Base-by-base conservation (phyloP, 2,329 filamentous ascomycete species). In the Bipolaris gigantea region DNA sequence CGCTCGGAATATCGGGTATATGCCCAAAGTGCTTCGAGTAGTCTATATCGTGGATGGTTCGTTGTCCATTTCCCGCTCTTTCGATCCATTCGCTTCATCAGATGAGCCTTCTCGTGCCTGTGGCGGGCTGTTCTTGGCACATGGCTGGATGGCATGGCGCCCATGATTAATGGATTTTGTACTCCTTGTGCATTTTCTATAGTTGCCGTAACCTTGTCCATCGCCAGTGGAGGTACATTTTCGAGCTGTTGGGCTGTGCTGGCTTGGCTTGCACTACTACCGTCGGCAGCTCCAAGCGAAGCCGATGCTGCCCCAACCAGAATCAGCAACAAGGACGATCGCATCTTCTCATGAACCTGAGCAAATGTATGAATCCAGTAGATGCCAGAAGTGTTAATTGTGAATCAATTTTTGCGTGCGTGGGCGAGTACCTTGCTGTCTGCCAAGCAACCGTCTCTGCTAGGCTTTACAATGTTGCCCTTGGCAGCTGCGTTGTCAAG, bases 341-440 rank as follows among this genome's bases (percentile, higher is more conserved):
- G 44, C 32, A 41, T 43, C 2, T 11, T 48, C n/a, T n/a, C 30
- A 25, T 41, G 9, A 7, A 32, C 16, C 4, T 4, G 5, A 23
- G 23, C 34, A 11, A 8, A 15, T 2, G 5, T 16, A 3, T 23
- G n/a, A 15, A 44, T 21, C 15, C 2, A n/a, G 36, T 6, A 3
- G 23, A 44, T 33, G n/a, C 1, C 8, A 3, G 19, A 16, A 10
- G 7, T 3, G 16, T 35, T 2, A 10, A 33, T 33, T 32, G 2
- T 13, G 23, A 47, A 38, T 41, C 6, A n/a, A 16, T 6, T 45
- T 40, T 34, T 34, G 39, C 21, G 15, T n/a, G 7, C 62, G 57
- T 60, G 62, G 19, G 8, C 62, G 62, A 62, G 62, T 48, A 65
- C 62, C 59, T n/a, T 65, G 62, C 52, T 65, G 62, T 56, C 53